Conservation (phyloP, 176 grass and related monocot species). For the Oryza punctata region DNA sequence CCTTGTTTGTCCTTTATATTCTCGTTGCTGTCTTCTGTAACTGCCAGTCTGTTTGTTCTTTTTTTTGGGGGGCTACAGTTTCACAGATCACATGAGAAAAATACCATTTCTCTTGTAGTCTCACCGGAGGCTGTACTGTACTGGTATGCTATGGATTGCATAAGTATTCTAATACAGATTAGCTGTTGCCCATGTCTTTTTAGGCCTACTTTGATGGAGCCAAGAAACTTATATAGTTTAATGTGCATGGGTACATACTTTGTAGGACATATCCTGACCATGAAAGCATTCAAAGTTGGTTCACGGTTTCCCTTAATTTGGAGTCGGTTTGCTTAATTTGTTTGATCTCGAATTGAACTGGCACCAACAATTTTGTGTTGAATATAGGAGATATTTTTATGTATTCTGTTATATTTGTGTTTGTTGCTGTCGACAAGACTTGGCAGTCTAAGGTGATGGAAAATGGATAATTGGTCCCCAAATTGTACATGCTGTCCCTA, state of each 20-base stretch:
- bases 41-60: conserved; percentile 14
- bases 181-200: conserved; percentile 23
- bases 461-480: background rate
- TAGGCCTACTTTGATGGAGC: background rate
- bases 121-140: background rate
- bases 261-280: background rate
- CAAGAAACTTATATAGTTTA: background rate
- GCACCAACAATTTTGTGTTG: background rate
- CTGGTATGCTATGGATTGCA: conserved; percentile 1
- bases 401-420: background rate
- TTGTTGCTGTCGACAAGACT: background rate
- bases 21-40: conserved; percentile 24
- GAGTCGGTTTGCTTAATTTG: background rate
- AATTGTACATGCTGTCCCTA: background rate
- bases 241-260: conserved; percentile 7
- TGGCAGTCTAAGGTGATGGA: conserved; percentile 1
- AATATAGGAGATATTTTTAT: background rate
- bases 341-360: background rate
- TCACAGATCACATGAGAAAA: conserved; percentile 4
- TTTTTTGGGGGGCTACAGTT: background rate
- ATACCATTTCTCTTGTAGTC: conserved; percentile 4
- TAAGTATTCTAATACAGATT: conserved; percentile 2
- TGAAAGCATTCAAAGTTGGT: background rate
- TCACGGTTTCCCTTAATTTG: background rate
- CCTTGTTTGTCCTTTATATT: conserved; percentile 38